Evolutionary conservation across 2,329 filamentous ascomycete species (phyloP), one percentile per base, ranked within the genome.

Genomic region (Helminthosporium solani): DNA sequence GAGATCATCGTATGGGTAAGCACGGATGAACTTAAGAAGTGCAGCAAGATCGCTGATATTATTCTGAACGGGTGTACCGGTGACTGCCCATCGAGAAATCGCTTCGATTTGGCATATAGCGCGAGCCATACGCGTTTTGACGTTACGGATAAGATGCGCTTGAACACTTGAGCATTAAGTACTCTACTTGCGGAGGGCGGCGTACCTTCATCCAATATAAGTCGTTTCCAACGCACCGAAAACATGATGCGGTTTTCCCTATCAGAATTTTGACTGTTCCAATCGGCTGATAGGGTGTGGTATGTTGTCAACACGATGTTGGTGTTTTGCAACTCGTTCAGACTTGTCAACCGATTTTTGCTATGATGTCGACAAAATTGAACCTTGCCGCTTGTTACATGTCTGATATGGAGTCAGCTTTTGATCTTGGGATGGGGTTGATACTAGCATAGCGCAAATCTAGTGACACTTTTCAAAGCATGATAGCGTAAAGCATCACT

Each of bases 21-120:
- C 68, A 5, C 62, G 59, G 12, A 79, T 58, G 42, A 78, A 79
- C 20, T 68, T 70, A 1, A 79, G 56, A 0, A 78, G 61, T 1
- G 66, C 63, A 0, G 68, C 62, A 5, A 79, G 60, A 37, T 79
- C 77, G 1, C 56, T 56, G 0, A 77, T 60, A 0, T 60, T 60
- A 37, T 79, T 80, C 35, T 79, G 76, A 1, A 80, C 73, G 0
- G 77, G 76, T 0, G 77, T 79, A 0, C 76, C 76, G 0, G 74
- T 78, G 0, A 79, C 68, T 1, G 71, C 73, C 77, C 76, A 79
- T 5, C 76, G 67, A 2, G 58, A 61, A 0, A 41, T 49, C 0
- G 71, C 61, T 0, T 71, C 49, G 0, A 80, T 41, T 19, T 44
- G 18, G 30, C 33, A 40, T 4, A 56, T 40, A 8, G 49, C 50